Conservation (phyloP, 345 rosid species). For the Eutrema japonicum region DNA sequence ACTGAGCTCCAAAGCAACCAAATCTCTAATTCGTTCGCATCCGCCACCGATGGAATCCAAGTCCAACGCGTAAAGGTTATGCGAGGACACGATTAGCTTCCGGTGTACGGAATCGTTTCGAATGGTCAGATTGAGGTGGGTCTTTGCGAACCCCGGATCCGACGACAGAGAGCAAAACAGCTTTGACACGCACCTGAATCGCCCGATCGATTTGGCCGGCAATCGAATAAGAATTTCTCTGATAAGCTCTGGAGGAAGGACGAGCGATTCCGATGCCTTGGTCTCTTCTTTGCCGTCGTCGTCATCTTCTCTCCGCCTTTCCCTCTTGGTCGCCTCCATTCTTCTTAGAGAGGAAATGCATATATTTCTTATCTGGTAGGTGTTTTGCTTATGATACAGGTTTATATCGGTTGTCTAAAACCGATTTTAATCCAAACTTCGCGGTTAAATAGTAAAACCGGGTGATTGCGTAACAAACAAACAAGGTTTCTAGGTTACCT, state of each 20-base stretch:
- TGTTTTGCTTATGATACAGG: background rate
- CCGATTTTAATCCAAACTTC: background rate
- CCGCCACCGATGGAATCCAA: conserved; percentile 32
- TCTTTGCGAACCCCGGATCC: conserved; percentile 45
- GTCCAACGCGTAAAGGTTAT: conserved; percentile 35
- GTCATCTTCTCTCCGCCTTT: conserved; percentile 25
- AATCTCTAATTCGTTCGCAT: conserved; percentile 25
- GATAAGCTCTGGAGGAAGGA: conserved; percentile 49
- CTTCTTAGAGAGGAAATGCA: background rate
- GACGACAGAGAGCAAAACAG: conserved; percentile 44
- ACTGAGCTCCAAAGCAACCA: conserved; percentile 31
- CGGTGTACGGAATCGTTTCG: conserved; percentile 6
- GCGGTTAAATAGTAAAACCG: conserved; percentile 4
- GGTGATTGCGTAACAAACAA: no score
- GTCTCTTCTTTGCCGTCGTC: background rate
- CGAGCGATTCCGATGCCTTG: conserved; percentile 3
- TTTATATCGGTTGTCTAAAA: background rate
- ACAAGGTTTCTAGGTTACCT: no score
- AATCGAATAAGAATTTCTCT: conserved; percentile 50
- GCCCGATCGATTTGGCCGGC: conserved; percentile 47
- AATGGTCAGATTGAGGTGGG: conserved; percentile 38
- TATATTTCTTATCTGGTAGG: background rate
- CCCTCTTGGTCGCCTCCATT: conserved; percentile 32
- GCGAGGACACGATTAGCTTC: conserved; percentile 39
- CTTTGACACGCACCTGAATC: conserved; percentile 55